Conservation (phyloP, 78 protist species). For the Chrysochromulina tobinii region DNA sequence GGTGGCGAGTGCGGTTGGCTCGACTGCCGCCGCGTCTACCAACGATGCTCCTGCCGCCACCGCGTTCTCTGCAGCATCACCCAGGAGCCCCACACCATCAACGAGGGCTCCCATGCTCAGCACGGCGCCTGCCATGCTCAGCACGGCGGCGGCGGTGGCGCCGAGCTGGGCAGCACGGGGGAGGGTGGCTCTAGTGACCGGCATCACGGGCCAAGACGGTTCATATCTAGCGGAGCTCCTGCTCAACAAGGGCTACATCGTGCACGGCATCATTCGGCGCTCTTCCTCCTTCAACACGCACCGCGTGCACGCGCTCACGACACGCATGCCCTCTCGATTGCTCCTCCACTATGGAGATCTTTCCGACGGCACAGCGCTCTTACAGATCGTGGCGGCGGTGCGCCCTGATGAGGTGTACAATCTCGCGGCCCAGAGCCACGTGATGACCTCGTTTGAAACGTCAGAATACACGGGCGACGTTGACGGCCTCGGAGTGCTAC, state of each 20-base stretch:
- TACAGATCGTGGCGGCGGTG: constrained; percentile 53
- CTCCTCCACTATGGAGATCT: constrained; percentile 89
- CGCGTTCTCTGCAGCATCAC: too few species aligned
- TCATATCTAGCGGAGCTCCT: constrained; percentile 91
- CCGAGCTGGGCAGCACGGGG: too few species aligned
- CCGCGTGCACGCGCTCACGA: constrained; percentile 78
- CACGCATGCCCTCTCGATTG: constrained; percentile 5
- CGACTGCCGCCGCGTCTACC: too few species aligned
- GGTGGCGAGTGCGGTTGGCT: too few species aligned
- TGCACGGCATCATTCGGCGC: constrained; percentile 91
- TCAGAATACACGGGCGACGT: constrained; percentile 88
- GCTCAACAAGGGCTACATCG: constrained; percentile 73
- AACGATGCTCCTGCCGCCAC: too few species aligned
- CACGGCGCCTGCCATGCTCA: too few species aligned
- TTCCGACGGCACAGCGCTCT: constrained; percentile 74
- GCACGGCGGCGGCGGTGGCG: too few species aligned
- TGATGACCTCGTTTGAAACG: constrained; percentile 81
- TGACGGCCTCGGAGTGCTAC: constrained; percentile 87
- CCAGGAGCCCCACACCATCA: too few species aligned
- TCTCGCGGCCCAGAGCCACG: constrained; percentile 87
- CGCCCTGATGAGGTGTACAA: constrained; percentile 82
- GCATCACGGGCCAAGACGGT: constrained; percentile 96
- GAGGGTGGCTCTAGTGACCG: constrained; percentile 90
- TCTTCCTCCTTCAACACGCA: constrained; percentile 82
- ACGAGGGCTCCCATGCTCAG: too few species aligned